A percentile compares a stretch with the other conserved stretches of the same genome.
Conservation (phyloP, 208 protist species). For the Wallacemonas collosoma region DNA sequence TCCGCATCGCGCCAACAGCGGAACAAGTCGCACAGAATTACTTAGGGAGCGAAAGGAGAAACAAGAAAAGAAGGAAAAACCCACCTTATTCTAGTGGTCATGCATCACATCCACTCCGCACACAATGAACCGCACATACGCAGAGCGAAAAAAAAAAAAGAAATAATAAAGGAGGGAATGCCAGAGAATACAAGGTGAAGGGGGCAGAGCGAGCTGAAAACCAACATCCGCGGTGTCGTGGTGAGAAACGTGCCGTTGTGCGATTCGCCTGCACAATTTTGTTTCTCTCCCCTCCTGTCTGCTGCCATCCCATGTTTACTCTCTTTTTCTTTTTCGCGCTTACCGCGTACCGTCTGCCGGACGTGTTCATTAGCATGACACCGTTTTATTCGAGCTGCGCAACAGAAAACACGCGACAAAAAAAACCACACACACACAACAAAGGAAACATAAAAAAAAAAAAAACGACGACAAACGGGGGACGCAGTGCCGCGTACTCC, state of each 20-base stretch:
- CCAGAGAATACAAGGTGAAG: not conserved
- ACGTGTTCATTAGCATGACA: not conserved
- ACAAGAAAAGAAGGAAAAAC: conserved; percentile 1
- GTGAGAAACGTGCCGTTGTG: no score
- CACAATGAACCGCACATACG: not conserved
- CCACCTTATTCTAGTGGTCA: not conserved
- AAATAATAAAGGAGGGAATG: not conserved
- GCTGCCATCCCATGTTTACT: not conserved
- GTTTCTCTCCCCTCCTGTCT: no score
- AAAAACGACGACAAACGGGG: conserved; percentile 16
- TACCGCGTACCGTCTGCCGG: not conserved
- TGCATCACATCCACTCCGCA: not conserved
- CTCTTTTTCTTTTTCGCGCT: not conserved
- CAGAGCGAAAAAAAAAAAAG: conserved; percentile 10
- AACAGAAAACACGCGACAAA: not conserved
- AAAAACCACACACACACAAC: conserved; percentile 21
- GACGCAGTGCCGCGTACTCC: not conserved
- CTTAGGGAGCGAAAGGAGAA: conserved; percentile 2
- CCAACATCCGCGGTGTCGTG: no score
- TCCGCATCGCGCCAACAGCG: not conserved
- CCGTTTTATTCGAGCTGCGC: not conserved
- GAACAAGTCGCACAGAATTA: conserved; percentile 7
- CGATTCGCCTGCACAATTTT: no score
- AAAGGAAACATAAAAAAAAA: conserved; percentile 21
- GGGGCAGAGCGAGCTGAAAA: no score